Conservation (phyloP, 352 stramenopile genomes). For the Blastocystis sp. region DNA sequence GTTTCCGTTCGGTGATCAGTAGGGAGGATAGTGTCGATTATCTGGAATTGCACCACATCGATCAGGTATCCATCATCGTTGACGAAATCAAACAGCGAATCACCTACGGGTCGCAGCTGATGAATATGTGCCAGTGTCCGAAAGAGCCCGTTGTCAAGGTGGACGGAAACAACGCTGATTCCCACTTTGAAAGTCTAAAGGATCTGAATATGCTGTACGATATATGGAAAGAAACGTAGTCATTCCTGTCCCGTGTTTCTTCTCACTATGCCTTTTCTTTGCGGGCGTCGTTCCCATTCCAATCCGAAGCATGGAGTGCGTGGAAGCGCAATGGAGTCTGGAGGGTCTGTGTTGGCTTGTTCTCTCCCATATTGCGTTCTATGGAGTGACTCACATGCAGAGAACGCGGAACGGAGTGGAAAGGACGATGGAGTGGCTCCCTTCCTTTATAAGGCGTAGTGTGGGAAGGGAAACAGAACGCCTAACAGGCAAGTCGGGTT, state of each 20-base stretch:
- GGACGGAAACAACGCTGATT: conserved; percentile 29
- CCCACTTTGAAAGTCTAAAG: conserved; percentile 19
- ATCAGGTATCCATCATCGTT: conserved; percentile 46
- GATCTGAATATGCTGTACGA: conserved; percentile 60
- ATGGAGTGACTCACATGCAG: neutral
- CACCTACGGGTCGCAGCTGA: conserved; percentile 18
- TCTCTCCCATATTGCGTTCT: too few species aligned
- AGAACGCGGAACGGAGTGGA: too few species aligned
- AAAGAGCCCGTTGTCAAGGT: conserved; percentile 14
- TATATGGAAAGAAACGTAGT: conserved; percentile 38
- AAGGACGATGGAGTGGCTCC: too few species aligned
- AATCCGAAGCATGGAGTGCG: too few species aligned
- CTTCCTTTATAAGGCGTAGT: too few species aligned
- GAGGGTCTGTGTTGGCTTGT: too few species aligned
- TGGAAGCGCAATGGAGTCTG: too few species aligned
- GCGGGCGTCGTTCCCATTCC: too few species aligned
- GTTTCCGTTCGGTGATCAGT: neutral
- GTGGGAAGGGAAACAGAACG: neutral
- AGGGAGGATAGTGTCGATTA: conserved; percentile 62
- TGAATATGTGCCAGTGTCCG: conserved; percentile 60
- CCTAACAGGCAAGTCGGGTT: conserved; percentile 9
- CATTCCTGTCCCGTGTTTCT: neutral
- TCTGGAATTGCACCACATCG: conserved; percentile 44
- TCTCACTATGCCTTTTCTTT: too few species aligned
- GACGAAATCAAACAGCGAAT: conserved; percentile 61